phyloP scores from a whole-genome alignment of 345 rosid species.

The Ceriops zippeliana region DNA sequence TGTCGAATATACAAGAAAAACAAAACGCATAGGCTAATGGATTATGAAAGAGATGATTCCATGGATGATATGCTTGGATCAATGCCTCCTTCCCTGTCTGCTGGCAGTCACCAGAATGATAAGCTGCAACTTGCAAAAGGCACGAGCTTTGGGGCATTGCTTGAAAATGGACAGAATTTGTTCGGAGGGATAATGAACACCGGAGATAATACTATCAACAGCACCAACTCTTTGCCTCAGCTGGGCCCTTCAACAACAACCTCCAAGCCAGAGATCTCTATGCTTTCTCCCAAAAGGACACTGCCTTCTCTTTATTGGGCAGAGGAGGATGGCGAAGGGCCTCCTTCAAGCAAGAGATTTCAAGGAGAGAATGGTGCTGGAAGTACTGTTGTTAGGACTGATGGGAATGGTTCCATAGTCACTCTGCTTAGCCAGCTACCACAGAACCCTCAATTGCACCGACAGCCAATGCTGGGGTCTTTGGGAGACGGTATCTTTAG shows the following conservation, averaged over 20 bases:
- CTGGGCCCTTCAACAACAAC: constrained; percentile 35
- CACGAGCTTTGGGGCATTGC: constrained; percentile 32
- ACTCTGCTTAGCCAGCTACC: constrained; percentile 53
- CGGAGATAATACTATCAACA: constrained; percentile 24
- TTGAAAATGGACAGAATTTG: constrained; percentile 39
- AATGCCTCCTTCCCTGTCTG: constrained; percentile 46
- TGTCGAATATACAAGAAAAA: constrained; percentile 90
- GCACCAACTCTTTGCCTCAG: constrained; percentile 31
- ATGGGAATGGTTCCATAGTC: constrained; percentile 42
- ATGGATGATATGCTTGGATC: constrained; percentile 51
- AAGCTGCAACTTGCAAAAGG: constrained; percentile 31
- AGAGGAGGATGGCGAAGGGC: constrained; percentile 29
- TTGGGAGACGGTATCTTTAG: constrained; percentile 54
- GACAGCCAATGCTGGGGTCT: constrained; percentile 44
- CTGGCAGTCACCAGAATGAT: constrained; percentile 27
- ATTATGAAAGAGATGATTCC: constrained; percentile 59
- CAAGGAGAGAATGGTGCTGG: constrained; percentile 34
- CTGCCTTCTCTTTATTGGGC: constrained; percentile 63
- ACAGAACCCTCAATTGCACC: constrained; percentile 45
- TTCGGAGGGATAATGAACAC: constrained; percentile 45
- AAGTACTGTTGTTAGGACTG: constrained; percentile 22
- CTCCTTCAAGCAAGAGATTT: constrained; percentile 54
- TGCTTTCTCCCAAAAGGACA: constrained; percentile 58
- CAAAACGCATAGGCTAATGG: constrained; percentile 43
- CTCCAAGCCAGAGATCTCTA: constrained; percentile 40